Evolutionary conservation across 1,284 basidiomycete genomes (phyloP), one percentile per base, ranked within the genome.

Genomic region (Trametes sp.): DNA sequence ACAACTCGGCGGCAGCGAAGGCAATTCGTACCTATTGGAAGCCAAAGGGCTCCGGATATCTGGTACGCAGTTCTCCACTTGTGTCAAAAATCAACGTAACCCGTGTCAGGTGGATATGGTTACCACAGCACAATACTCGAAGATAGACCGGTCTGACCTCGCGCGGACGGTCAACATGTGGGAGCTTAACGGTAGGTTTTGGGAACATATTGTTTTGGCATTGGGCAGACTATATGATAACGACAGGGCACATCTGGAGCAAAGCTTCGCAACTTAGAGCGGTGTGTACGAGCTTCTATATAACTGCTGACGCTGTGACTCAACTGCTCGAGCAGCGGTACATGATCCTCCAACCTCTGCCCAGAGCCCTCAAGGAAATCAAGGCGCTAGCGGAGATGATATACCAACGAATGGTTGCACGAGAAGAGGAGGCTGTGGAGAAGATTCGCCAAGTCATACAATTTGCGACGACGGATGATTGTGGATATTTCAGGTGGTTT

Each of bases 401-500:
- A 62, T 78, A 75, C 68, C 62, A 74, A 11, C 71, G 75, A n/a
- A 81, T 83, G 80, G 62, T 76, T 41, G 72, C 68, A 16, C 72
- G 79, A 35, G 82, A 83, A 68, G 75, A 79, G 21, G 80, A 82
- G 35, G 80, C 78, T 4, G 72, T 84, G 10, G 70, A 72, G 53
- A 80, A 82, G 65, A 69, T 85, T 23, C 72, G 74, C 11, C 64
- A 76, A 62, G 82, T 84, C 26, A 75, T 82, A 14, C 69, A 76
- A 14, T 80, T 84, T 54, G 80, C 81, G 4, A 81, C 79, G 2
- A 75, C 74, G 13, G 78, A 82, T 44, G 77, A 82, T 60, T 85
- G 84, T 83, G 61, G 64, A 75, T 72, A 10, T 52, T 13, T 14
- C 23, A 6, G 29, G 51, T 28, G 38, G 28, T 13, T 44, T 36